Evolutionary conservation across 2,329 filamentous ascomycete species (phyloP).

Genomic region (Colletotrichum scovillei): DNA sequence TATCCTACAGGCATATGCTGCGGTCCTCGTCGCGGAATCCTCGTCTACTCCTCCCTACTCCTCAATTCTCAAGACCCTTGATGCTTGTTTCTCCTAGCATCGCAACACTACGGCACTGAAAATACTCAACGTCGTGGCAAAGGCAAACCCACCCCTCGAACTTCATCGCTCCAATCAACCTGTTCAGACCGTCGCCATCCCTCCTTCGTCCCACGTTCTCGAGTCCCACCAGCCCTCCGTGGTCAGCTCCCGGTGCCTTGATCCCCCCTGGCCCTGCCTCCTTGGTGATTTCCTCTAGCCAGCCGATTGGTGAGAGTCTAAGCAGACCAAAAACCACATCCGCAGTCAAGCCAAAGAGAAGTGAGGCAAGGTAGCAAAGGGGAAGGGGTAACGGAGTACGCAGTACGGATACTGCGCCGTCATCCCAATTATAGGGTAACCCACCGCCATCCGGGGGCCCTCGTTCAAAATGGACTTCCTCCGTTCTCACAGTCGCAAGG

Average conservation of each 20-base stretch:
- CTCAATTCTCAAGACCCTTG: constrained; percentile 26
- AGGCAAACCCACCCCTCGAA: constrained; percentile 4
- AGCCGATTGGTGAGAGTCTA: constrained; percentile 24
- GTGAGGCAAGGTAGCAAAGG: constrained; percentile 17
- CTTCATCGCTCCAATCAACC: constrained; percentile 23
- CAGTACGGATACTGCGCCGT: not conserved
- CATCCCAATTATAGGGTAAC: constrained; percentile 10
- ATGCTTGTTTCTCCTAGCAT: constrained; percentile 30
- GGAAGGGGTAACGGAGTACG: constrained; percentile 10
- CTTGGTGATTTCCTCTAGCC: constrained; percentile 20
- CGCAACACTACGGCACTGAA: constrained; percentile 28
- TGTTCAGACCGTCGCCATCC: constrained; percentile 2
- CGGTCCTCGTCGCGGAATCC: constrained; percentile 27
- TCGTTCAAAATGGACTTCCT: constrained; percentile 36
- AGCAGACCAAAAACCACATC: not conserved
- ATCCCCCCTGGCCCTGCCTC: constrained; percentile 7
- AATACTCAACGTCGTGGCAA: constrained; percentile 25
- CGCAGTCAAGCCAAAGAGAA: constrained; percentile 15
- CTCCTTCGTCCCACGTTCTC: constrained; percentile 30
- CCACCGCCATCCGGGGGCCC: constrained; percentile 2
- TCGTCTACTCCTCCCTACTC: constrained; percentile 6
- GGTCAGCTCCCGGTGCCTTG: constrained; percentile 18
- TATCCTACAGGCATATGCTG: constrained; percentile 30
- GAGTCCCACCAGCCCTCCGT: constrained; percentile 20
- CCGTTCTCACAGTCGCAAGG: constrained; percentile 47